A percentile compares a stretch with the other conserved stretches of the same genome.
phyloP scores from a whole-genome alignment of 1,284 basidiomycete species.

The Fomitopsis pinicola region DNA sequence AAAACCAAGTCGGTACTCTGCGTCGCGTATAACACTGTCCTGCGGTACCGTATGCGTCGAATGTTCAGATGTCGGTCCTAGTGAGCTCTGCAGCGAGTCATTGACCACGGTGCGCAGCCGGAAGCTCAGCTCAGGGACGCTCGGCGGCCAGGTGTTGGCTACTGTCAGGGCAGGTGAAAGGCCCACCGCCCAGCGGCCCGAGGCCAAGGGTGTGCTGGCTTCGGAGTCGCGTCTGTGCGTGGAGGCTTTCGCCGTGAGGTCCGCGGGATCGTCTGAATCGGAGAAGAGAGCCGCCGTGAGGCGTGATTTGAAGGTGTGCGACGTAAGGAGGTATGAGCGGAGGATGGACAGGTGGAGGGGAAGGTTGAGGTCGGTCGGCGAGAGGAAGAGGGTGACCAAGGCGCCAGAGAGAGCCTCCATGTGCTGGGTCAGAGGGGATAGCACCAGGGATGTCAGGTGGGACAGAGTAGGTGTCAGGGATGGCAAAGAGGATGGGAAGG shows the following conservation, averaged over 20 bases:
- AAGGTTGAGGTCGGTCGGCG: slow-evolving; percentile 51
- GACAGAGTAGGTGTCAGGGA: slow-evolving; percentile 57
- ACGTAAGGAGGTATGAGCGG: slow-evolving; percentile 64
- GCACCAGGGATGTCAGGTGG: slow-evolving; percentile 54
- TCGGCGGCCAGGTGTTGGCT: slow-evolving; percentile 77
- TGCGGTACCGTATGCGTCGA: slow-evolving; percentile 3
- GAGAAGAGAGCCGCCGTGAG: slow-evolving; percentile 67
- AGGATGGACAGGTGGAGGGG: slow-evolving; percentile 61
- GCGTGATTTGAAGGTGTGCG: slow-evolving; percentile 60
- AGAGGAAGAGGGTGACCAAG: slow-evolving; percentile 56
- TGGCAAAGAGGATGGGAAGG: slow-evolving; percentile 57
- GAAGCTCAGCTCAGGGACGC: slow-evolving; percentile 78
- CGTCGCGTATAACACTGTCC: slow-evolving; percentile 48
- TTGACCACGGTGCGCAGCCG: slow-evolving; percentile 76
- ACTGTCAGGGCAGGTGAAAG: slow-evolving; percentile 68
- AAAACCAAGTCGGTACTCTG: slow-evolving; percentile 78
- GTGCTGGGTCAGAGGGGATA: slow-evolving; percentile 53
- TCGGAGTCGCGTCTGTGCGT: background rate
- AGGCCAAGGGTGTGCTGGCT: background rate
- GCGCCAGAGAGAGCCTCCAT: slow-evolving; percentile 55
- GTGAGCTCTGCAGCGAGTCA: slow-evolving; percentile 53
- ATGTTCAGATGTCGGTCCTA: slow-evolving; percentile 6
- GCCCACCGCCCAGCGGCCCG: slow-evolving; percentile 61
- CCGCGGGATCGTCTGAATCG: slow-evolving; percentile 42
- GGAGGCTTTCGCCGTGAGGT: slow-evolving; percentile 20